Percentiles rank a stretch among this genome's conserved stretches.
These are phyloP conservation scores for Lupinus albus DNA, from an alignment of 306 rosid genomes.

Conservation along the genomic window DNA sequence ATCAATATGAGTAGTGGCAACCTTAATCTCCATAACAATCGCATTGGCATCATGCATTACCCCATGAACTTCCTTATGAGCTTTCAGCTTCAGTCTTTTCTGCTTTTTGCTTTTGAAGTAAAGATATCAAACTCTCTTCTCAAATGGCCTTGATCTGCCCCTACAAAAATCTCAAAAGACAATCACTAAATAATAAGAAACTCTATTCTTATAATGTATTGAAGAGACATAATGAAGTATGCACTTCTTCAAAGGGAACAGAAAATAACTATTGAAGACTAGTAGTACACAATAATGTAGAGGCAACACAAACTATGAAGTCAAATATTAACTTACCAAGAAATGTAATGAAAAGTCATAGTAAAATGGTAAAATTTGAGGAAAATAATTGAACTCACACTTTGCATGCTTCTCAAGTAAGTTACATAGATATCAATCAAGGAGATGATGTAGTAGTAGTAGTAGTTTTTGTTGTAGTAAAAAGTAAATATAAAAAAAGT, in stretches of 20 bases:
- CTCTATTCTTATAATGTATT: conserved; percentile 16
- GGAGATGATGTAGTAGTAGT: conserved; percentile 34
- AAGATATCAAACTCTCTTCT: conserved; percentile 8
- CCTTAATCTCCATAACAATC: conserved; percentile 55
- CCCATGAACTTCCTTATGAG: conserved; percentile 43
- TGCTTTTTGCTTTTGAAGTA: neutral
- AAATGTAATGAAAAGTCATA: conserved; percentile 24
- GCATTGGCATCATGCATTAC: conserved; percentile 61
- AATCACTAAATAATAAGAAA: neutral
- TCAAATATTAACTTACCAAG: conserved; percentile 19
- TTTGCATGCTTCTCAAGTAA: conserved; percentile 39
- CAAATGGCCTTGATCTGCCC: conserved; percentile 6
- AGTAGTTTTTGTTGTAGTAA: neutral
- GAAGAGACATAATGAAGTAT: conserved; percentile 20
- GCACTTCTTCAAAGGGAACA: conserved; percentile 1
- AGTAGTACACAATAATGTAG: conserved; percentile 16
- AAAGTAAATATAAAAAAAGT: conserved; percentile 21
- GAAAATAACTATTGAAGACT: conserved; percentile 1
- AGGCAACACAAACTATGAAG: conserved; percentile 10
- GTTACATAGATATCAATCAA: conserved; percentile 39
- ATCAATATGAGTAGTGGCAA: conserved; percentile 56
- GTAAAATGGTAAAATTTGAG: conserved; percentile 39
- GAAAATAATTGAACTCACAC: conserved; percentile 29
- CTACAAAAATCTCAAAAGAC: conserved; percentile 12
- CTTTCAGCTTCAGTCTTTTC: conserved; percentile 14